phyloP scores from a whole-genome alignment of 495 filamentous ascomycete species.

The Bathelium albidoporum region DNA sequence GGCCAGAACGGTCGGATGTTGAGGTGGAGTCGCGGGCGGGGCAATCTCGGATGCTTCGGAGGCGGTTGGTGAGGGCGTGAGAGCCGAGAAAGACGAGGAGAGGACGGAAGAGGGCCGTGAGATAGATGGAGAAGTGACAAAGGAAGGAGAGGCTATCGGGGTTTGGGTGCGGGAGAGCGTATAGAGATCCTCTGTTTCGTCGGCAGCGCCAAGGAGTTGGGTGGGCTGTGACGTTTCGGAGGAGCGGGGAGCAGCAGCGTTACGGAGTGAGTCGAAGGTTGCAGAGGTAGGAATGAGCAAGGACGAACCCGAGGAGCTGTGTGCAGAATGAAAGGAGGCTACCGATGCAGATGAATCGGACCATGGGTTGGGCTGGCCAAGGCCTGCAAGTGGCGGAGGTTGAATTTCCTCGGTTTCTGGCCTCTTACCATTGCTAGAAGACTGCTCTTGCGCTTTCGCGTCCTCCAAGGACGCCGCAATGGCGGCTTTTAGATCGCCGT shows the following conservation, averaged over 20 bases:
- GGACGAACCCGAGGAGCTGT: not conserved
- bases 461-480: conserved; percentile 1
- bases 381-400: not conserved
- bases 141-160: not conserved
- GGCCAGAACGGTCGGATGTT: not conserved
- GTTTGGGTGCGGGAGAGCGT: not conserved
- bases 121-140: not conserved
- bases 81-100: not conserved
- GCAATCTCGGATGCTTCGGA: not conserved
- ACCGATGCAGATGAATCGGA: not conserved
- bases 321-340: not conserved
- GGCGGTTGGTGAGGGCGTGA: not conserved
- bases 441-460: not conserved
- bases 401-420: not conserved
- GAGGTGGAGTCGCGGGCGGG: too few relatives aligned
- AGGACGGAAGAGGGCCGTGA: not conserved
- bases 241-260: not conserved
- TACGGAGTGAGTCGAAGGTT: too few relatives aligned
- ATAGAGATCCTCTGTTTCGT: not conserved
- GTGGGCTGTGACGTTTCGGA: not conserved
- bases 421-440: not conserved
- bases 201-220: not conserved
- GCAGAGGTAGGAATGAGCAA: not conserved
- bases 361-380: conserved; percentile 1
- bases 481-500: conserved; percentile 4